Evolutionary conservation across 495 filamentous ascomycete species (phyloP).

Genomic region (Penicillium manginii): DNA sequence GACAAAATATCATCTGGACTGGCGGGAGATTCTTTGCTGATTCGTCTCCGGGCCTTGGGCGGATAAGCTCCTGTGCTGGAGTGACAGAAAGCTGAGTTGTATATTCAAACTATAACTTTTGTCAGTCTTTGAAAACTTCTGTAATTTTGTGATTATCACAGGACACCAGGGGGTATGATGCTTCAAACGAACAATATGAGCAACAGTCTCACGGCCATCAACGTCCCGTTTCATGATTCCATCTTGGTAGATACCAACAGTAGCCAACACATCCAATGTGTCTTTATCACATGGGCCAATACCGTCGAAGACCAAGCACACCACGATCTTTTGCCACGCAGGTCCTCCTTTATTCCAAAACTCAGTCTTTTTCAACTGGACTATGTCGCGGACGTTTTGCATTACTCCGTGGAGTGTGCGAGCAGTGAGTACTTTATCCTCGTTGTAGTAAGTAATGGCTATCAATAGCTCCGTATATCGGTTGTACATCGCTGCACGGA

Average conservation of each 20-base stretch:
- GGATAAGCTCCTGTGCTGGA: conserved; percentile 11
- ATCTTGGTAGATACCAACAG: conserved; percentile 1
- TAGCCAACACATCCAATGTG: background rate
- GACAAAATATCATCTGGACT: conserved; percentile 2
- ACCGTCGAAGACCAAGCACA: background rate
- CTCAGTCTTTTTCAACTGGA: background rate
- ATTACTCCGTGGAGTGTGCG: background rate
- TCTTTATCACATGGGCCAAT: background rate
- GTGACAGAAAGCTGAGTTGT: conserved; percentile 14
- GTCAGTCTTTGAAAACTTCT: background rate
- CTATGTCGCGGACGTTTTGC: background rate
- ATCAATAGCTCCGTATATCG: background rate
- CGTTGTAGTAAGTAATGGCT: conserved; percentile 1
- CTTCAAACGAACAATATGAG: background rate
- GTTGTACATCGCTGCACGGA: background rate
- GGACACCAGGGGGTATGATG: background rate
- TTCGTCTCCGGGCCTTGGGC: background rate
- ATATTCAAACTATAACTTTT: conserved; percentile 11
- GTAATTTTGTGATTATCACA: background rate
- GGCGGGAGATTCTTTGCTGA: conserved; percentile 6
- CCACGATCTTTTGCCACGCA: background rate
- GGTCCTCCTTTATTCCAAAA: conserved; percentile 1
- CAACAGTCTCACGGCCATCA: background rate
- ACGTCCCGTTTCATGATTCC: background rate
- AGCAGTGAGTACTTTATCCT: background rate